A percentile compares a stretch with the other conserved stretches of the same genome.
phyloP scores from a whole-genome alignment of 2,329 filamentous ascomycete genomes.

The Scorias spongiosa region DNA sequence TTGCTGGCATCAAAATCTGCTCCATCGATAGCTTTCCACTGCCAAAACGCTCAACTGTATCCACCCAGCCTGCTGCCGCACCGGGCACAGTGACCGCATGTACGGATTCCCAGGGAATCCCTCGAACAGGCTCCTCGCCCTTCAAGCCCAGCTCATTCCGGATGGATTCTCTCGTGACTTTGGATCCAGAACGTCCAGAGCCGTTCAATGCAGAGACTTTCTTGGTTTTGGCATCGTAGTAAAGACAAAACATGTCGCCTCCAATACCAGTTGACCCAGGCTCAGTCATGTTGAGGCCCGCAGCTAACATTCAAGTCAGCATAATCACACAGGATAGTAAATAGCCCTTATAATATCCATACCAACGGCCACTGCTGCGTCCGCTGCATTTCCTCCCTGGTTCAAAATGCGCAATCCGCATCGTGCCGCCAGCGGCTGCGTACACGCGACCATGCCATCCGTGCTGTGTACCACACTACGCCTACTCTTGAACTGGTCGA shows the following conservation, averaged over 20 bases:
- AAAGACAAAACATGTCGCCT: constrained; percentile 93
- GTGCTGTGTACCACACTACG: constrained; percentile 88
- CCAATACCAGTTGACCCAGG: constrained; percentile 88
- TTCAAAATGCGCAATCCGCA: constrained; percentile 76
- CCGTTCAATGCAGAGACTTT: constrained; percentile 81
- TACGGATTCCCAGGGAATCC: constrained; percentile 60
- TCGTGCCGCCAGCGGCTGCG: constrained; percentile 76
- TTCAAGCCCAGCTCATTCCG: constrained; percentile 53
- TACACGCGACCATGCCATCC: constrained; percentile 77
- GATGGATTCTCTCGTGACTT: constrained; percentile 54
- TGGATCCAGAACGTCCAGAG: constrained; percentile 65
- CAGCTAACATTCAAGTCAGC: constrained; percentile 35
- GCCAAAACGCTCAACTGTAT: constrained; percentile 75
- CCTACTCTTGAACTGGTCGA: constrained; percentile 58
- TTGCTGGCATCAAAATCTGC: constrained; percentile 68
- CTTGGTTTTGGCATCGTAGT: constrained; percentile 69
- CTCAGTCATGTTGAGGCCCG: constrained; percentile 84
- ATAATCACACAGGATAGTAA: background rate
- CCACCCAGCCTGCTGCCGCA: constrained; percentile 84
- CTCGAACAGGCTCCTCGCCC: constrained; percentile 31
- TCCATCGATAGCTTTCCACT: constrained; percentile 67
- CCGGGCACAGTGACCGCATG: constrained; percentile 80
- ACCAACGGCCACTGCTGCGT: constrained; percentile 78
- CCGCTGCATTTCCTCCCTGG: constrained; percentile 83
- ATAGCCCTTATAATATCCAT: background rate